Conservation (phyloP, 495 filamentous ascomycete species). For the Xylaria palmicola region DNA sequence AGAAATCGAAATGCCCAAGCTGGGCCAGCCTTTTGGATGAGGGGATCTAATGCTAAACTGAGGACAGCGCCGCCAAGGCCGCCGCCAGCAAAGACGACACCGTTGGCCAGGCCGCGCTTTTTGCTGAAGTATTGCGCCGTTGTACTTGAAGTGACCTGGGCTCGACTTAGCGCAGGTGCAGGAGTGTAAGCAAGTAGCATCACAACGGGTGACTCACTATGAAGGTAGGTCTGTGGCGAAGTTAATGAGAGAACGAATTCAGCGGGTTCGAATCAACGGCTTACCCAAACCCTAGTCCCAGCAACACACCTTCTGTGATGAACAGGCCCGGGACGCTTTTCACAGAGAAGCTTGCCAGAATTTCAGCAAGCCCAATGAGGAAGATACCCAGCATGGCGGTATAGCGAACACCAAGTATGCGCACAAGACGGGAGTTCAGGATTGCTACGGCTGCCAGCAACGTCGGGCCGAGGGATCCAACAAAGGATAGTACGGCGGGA, state of each 20-base stretch:
- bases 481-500: slow-evolving; percentile 54
- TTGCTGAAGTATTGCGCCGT: slow-evolving; percentile 57
- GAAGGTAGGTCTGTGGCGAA: background rate
- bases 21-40: slow-evolving; percentile 46
- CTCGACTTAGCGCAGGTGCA: background rate
- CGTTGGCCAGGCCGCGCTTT: slow-evolving; percentile 57
- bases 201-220: slow-evolving; percentile 2
- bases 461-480: slow-evolving; percentile 51
- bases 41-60: slow-evolving; percentile 47
- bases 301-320: slow-evolving; percentile 53
- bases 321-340: slow-evolving; percentile 54
- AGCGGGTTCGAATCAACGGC: slow-evolving; percentile 4
- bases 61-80: slow-evolving; percentile 54
- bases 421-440: slow-evolving; percentile 49
- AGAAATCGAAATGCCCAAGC: slow-evolving; percentile 57
- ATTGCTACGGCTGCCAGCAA: slow-evolving; percentile 51
- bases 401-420: slow-evolving; percentile 44
- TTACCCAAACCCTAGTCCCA: slow-evolving; percentile 52
- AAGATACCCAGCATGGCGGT: slow-evolving; percentile 47
- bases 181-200: background rate
- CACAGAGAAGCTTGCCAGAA: slow-evolving; percentile 50
- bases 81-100: slow-evolving; percentile 54
- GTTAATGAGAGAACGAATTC: background rate
- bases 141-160: slow-evolving; percentile 45
- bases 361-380: slow-evolving; percentile 47